A percentile compares a stretch with the other conserved stretches of the same genome.
Conservation (phyloP, 2,329 filamentous ascomycete species). For the Ceratocystis variospora region DNA sequence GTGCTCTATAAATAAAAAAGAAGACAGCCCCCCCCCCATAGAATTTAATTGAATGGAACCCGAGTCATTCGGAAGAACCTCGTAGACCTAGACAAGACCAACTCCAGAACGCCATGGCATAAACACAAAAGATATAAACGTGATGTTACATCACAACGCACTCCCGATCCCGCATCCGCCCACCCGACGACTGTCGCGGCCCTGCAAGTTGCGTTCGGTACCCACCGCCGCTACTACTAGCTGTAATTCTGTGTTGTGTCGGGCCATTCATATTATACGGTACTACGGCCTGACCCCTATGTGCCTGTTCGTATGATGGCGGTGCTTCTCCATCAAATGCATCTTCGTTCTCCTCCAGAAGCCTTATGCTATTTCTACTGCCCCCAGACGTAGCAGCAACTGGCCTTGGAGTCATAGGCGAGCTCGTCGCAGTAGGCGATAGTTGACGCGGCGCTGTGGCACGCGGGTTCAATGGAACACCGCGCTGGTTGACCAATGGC, state of each 20-base stretch:
- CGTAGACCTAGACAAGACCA: background rate
- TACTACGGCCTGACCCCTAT: background rate
- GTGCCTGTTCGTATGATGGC: constrained; percentile 13
- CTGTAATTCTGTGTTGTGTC: background rate
- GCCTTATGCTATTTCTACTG: background rate
- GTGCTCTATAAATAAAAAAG: too few species aligned
- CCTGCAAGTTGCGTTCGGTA: background rate
- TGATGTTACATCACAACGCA: constrained; percentile 11
- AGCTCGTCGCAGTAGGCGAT: background rate
- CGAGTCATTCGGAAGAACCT: background rate
- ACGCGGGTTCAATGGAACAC: constrained; percentile 9
- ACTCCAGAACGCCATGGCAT: background rate
- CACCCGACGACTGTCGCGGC: background rate
- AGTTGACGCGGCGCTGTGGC: background rate
- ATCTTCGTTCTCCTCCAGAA: background rate
- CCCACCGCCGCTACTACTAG: background rate
- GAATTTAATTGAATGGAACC: too few species aligned
- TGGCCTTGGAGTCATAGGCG: background rate
- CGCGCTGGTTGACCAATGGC: constrained; percentile 13
- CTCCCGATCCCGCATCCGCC: constrained; percentile 1
- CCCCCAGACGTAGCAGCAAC: background rate
- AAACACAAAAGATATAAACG: background rate
- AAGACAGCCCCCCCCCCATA: too few species aligned
- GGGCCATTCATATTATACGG: background rate
- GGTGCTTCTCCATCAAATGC: constrained; percentile 1